Percentiles rank a stretch among this genome's conserved stretches.
phyloP scores from a whole-genome alignment of 129 eudicot genomes.

The Tagetes erecta region DNA sequence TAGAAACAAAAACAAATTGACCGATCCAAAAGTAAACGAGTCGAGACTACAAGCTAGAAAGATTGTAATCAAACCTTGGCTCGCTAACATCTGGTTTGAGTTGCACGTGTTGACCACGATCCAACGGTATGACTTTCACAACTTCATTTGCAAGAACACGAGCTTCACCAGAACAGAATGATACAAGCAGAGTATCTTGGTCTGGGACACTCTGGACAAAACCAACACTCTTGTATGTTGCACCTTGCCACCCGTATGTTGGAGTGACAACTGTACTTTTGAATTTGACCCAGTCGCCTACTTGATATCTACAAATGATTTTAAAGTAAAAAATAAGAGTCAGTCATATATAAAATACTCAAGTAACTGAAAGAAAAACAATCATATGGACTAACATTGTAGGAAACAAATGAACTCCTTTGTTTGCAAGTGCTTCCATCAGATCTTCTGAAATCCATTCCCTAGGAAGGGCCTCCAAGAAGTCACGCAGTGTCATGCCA shows the following conservation, averaged over 20 bases:
- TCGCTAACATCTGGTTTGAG: conserved; percentile 73
- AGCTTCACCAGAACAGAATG: conserved; percentile 90
- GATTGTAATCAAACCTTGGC: conserved; percentile 67
- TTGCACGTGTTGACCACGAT: conserved; percentile 91
- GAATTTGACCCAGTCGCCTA: conserved; percentile 96
- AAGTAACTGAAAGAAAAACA: conserved; percentile 8
- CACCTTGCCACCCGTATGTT: conserved; percentile 94
- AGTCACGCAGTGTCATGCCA: conserved; percentile 92
- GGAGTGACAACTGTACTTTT: conserved; percentile 69
- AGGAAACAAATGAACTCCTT: conserved; percentile 85
- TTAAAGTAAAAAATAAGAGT: neutral
- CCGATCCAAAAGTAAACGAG: neutral
- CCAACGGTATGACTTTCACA: conserved; percentile 88
- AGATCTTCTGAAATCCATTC: conserved; percentile 99
- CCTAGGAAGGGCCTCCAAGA: conserved; percentile 93
- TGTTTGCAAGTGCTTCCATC: conserved; percentile 79
- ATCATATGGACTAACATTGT: conserved; percentile 57
- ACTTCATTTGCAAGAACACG: conserved; percentile 81
- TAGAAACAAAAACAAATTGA: neutral
- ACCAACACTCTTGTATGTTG: conserved; percentile 84
- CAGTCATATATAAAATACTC: neutral
- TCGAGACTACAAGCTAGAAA: conserved; percentile 19
- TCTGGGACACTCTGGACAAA: conserved; percentile 89
- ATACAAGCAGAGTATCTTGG: conserved; percentile 65
- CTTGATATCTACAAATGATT: conserved; percentile 66